Evolutionary conservation across 768 basidiomycete species (phyloP), one percentile per base, ranked within the genome.

Genomic region (Hortiboletus campestris): DNA sequence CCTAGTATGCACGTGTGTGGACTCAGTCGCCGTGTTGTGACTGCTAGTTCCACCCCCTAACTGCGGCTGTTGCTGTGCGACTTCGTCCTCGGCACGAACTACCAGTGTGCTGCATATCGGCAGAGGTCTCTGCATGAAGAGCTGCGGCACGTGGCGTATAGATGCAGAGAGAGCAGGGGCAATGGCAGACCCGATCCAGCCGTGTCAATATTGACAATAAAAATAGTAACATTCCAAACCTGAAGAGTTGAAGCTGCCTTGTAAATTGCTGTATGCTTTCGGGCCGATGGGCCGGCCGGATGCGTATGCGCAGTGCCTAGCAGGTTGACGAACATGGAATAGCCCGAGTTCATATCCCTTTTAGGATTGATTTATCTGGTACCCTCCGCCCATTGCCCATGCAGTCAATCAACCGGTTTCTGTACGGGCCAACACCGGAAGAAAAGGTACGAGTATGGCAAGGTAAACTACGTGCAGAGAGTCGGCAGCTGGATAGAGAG

Each of bases 361-460:
- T 65, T 63, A 3, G 60, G 56, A 42, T 32, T 52, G 38, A 41
- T 28, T 42, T 38, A 45, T 55, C 31, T 32, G 19, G 52, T 45
- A 9, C 50, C 12, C 32, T 47, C 38, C 38, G 44, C 50, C 46
- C 56, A 38, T 16, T 58, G 59, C 44, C 66, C 59, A 92, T 94
- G 90, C 90, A 93, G 71, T 74, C 86, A 34, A 88, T 98, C 67
- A 95, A 93, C 70, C 85, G 94, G 40, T 94, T 95, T 70, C 74
- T 99, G 43, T 98, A 98, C 75, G 97, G 97, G 3, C 96, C 94
- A 17, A 93, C 96, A 0, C 89, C 95, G 22, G 94, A 98, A 73
- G 97, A 99, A 76, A 86, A 83, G 66, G 88, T 98, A 13, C 83
- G 89, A 48, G 81, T 82, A 74, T 99, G 97, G 97, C 94, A 98